A percentile compares a stretch with the other conserved stretches of the same genome.
Conservation (phyloP, 2,329 filamentous ascomycete genomes). For the Nectriaceae sp. region DNA sequence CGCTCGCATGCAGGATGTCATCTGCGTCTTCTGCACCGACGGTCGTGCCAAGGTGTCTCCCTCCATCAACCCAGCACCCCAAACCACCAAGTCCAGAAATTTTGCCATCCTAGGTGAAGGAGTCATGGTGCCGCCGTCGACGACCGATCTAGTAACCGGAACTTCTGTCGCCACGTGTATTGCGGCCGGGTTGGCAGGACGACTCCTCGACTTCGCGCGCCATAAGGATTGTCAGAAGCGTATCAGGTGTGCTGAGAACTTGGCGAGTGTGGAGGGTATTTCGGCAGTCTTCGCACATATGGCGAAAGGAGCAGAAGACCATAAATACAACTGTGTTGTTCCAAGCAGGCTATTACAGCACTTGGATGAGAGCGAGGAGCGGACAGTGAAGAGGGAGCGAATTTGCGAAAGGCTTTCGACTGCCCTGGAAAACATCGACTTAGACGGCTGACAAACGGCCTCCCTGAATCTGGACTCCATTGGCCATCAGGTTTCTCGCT, state of each 20-base stretch:
- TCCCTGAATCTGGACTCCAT: too few relatives aligned
- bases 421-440: conserved; percentile 8
- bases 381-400: conserved; percentile 2
- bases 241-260: conserved; percentile 1
- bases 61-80: conserved; percentile 9
- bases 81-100: conserved; percentile 4
- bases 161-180: conserved; percentile 9
- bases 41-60: conserved; percentile 3
- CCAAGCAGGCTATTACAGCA: conserved; percentile 9
- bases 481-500: too few relatives aligned
- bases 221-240: conserved; percentile 4
- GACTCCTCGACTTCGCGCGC: conserved; percentile 10
- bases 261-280: conserved; percentile 7
- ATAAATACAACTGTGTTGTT: conserved; percentile 7
- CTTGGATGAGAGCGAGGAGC: conserved; percentile 1
- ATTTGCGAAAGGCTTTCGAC: conserved; percentile 9
- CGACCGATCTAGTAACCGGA: background rate
- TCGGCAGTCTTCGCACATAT: conserved; percentile 6
- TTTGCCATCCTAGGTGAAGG: conserved; percentile 14
- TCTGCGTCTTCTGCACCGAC: conserved; percentile 12
- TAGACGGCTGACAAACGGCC: too few relatives aligned
- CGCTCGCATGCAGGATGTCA: conserved; percentile 7
- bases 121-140: conserved; percentile 1
- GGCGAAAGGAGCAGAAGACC: conserved; percentile 7
- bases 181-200: conserved; percentile 7